Conservation (phyloP, 371 early-diverging fungal genomes). For the Apophysomyces sp. region DNA sequence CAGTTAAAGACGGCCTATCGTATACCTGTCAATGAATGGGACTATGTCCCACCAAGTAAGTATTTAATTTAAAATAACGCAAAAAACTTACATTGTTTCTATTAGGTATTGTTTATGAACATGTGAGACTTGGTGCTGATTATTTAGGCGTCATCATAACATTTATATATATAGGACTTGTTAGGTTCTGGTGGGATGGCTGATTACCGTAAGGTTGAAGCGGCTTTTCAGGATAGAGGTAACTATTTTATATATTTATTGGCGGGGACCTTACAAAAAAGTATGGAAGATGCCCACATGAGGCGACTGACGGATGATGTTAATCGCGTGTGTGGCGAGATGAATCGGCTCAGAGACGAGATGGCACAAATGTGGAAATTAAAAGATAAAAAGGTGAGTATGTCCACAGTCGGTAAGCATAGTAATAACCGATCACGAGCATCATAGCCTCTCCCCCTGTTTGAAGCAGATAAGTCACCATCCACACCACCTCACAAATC, state of each 20-base stretch:
- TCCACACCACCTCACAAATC: constrained; percentile 15
- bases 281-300: constrained; percentile 48
- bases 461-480: constrained; percentile 21
- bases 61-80: background rate
- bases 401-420: background rate
- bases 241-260: background rate
- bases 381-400: constrained; percentile 60
- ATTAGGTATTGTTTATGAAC: constrained; percentile 63
- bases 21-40: constrained; percentile 81
- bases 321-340: constrained; percentile 44
- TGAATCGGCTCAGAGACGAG: constrained; percentile 54
- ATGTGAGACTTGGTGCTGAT: constrained; percentile 35
- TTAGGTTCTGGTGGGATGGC: constrained; percentile 50
- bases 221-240: constrained; percentile 63
- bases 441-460: constrained; percentile 9
- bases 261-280: background rate
- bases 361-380: constrained; percentile 53
- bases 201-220: constrained; percentile 56
- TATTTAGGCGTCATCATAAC: background rate
- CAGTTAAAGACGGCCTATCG: constrained; percentile 74
- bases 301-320: constrained; percentile 58
- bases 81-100: background rate
- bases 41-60: constrained; percentile 85
- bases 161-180: constrained; percentile 36
- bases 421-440: background rate